Conservation (phyloP, 75 land plant genomes). For the Pinus taeda region DNA sequence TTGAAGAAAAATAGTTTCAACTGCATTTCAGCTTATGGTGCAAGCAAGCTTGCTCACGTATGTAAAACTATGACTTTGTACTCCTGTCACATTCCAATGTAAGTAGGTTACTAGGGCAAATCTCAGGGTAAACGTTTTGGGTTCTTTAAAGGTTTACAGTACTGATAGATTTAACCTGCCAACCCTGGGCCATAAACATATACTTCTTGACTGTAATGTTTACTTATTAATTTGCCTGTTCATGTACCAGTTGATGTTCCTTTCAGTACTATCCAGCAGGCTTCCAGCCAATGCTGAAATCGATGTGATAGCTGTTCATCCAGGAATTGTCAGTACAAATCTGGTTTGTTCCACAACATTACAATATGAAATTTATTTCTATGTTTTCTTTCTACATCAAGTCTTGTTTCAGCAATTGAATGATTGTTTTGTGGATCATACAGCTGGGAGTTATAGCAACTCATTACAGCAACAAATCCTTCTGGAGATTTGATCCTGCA, state of each 20-base stretch:
- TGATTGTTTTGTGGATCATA: neutral
- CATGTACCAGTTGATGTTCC: constrained; percentile 15
- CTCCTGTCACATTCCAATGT: too few relatives aligned
- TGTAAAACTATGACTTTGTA: neutral
- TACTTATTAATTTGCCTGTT: neutral
- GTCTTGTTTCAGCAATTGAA: too few relatives aligned
- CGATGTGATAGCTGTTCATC: constrained; percentile 27
- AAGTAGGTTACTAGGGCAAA: neutral
- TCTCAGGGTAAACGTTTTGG: neutral
- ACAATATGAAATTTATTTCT: too few relatives aligned
- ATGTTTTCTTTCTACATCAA: too few relatives aligned
- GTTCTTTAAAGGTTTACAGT: neutral
- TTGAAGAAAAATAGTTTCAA: constrained; percentile 6
- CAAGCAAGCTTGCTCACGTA: constrained; percentile 39
- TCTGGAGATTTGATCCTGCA: constrained; percentile 13
- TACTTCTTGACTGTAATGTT: too few relatives aligned
- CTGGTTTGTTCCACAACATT: constrained; percentile 6
- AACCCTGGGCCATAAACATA: too few relatives aligned
- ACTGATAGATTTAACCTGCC: neutral
- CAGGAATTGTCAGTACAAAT: constrained; percentile 27
- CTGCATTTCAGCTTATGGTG: constrained; percentile 14
- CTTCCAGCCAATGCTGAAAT: constrained; percentile 3
- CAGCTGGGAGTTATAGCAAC: neutral
- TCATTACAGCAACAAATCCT: neutral
- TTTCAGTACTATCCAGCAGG: constrained; percentile 12